Base-by-base conservation (phyloP, 2,329 filamentous ascomycete genomes). In the Neonectria sp. region DNA sequence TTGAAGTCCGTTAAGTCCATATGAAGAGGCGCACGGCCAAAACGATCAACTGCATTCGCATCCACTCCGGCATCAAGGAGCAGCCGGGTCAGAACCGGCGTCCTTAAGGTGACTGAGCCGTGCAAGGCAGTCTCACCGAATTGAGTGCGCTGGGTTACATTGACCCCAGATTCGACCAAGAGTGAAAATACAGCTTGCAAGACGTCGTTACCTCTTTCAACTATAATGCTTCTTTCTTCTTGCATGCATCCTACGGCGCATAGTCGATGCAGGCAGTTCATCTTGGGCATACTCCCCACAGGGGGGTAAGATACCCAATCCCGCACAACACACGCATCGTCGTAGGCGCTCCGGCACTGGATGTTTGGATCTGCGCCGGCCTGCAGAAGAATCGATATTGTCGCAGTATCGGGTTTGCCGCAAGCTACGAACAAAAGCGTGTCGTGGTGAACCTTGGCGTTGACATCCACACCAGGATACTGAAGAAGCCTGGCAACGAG, bases 381-480 rank as follows among this genome's bases (percentile, higher is more conserved):
- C 13, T 76, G 59, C 2, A 82, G 59, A 29, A 82, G 65, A 1
- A 71, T 51, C 8, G 63, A 55, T 1, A 80, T 63, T 4, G 75
- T 63, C 2, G 66, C 64, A 3, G 69, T 17, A 25, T 76, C 53
- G 17, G 3, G 4, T 3, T 1, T 12, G 0, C 60, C 37, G 3
- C 68, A 69, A 2, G 71, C 71, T 12, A 68, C 52, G 21, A 69
- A 74, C 1, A 81, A 61, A 5, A 75, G 58, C 2, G 77, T 78
- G 8, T 74, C 37, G 2, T 70, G 69, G 1, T 24, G 24, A 2
- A 72, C 43, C 15, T 52, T 72, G 24, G 70, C 68, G 35, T 82
- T 80, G 12, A 80, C 65, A 56, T 82, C 69, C 7, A 80, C 66
- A 8, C 72, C 73, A 6, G 79, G 74, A 63, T 79, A 66, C 35